A percentile compares a stretch with the other conserved stretches of the same genome.
phyloP scores from a whole-genome alignment of 371 early-diverging fungal genomes.

The Vairimorpha apis region DNA sequence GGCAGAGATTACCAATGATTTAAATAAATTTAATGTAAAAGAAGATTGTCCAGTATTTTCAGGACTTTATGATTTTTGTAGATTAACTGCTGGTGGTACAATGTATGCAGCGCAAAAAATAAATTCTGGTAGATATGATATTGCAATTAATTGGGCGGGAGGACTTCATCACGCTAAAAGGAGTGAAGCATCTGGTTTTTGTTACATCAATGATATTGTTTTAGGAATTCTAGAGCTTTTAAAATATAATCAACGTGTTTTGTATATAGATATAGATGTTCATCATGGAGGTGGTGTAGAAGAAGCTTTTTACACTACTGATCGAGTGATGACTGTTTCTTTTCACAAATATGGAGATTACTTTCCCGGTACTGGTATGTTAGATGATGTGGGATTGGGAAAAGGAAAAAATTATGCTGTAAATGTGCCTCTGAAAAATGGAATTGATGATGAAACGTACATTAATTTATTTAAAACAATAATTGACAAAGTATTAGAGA shows the following conservation, averaged over 20 bases:
- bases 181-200: conserved; percentile 88
- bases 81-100: conserved; percentile 55
- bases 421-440: conserved; percentile 91
- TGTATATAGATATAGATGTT: conserved; percentile 97
- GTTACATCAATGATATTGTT: conserved; percentile 98
- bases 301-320: conserved; percentile 95
- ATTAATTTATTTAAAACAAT: conserved; percentile 75
- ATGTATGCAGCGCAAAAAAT: conserved; percentile 73
- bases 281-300: conserved; percentile 98
- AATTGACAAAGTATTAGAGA: conserved; percentile 72
- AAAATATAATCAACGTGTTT: conserved; percentile 79
- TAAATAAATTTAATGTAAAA: conserved; percentile 70
- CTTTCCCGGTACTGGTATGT: conserved; percentile 91
- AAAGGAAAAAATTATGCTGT: conserved; percentile 81
- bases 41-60: conserved; percentile 71
- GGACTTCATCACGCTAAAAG: conserved; percentile 97
- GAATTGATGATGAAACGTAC: conserved; percentile 88
- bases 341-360: conserved; percentile 94
- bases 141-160: conserved; percentile 95
- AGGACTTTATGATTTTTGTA: conserved; percentile 64
- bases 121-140: conserved; percentile 78
- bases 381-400: conserved; percentile 67
- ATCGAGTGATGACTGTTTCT: conserved; percentile 92
- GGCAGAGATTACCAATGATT: conserved; percentile 71
- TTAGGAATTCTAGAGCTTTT: conserved; percentile 86